Conservation (phyloP, 208 protist species). For the Leishmania lainsoni region DNA sequence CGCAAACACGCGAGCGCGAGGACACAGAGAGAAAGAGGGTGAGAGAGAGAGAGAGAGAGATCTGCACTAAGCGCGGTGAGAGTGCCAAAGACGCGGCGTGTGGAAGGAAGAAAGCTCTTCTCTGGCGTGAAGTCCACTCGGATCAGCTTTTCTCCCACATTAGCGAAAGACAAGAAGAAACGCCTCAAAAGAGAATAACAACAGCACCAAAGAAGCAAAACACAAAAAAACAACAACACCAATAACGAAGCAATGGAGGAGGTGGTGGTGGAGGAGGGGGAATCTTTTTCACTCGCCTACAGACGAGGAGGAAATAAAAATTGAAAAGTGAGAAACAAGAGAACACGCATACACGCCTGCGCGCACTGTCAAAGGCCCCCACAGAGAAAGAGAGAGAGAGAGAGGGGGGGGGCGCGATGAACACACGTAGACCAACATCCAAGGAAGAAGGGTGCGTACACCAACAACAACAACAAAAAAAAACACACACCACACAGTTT, state of each 20-base stretch:
- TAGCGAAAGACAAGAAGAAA: background rate
- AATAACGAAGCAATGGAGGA: background rate
- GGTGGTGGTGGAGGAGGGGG: too few relatives aligned
- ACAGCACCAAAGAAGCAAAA: too few relatives aligned
- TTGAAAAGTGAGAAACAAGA: background rate
- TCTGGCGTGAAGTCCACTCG: background rate
- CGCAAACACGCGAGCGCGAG: background rate
- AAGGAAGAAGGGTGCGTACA: background rate
- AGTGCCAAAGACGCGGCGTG: background rate
- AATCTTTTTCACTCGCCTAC: too few relatives aligned
- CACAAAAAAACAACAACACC: background rate
- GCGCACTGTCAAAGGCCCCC: background rate
- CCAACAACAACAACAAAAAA: background rate
- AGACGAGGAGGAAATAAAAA: background rate
- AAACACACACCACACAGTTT: background rate
- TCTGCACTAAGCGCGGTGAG: background rate
- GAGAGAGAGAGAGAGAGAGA: background rate
- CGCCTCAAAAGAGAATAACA: too few relatives aligned
- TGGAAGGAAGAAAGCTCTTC: background rate
- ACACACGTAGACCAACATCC: background rate
- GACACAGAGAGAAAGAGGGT: background rate
- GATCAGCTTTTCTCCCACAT: background rate
- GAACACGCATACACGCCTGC: background rate
- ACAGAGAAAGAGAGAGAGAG: background rate
- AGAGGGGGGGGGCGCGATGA: background rate